phyloP scores from a whole-genome alignment of 2,329 filamentous ascomycete genomes.

The Aspergillus candidus region DNA sequence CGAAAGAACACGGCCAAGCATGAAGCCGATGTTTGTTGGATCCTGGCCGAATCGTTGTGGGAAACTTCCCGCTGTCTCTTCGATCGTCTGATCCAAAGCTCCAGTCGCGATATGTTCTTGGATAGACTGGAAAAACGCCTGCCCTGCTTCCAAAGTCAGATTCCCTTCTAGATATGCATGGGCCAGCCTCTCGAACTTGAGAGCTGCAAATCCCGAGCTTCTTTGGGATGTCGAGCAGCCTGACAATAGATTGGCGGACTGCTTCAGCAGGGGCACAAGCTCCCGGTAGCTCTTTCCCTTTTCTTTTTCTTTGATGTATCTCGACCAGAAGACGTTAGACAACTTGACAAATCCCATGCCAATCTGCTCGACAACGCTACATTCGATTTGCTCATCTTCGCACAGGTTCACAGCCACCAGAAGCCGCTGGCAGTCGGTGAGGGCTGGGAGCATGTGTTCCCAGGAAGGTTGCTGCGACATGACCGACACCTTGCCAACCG shows the following conservation, averaged over 20 bases:
- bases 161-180: slow-evolving; percentile 36
- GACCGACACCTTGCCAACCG: slow-evolving; percentile 35
- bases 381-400: slow-evolving; percentile 10
- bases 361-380: slow-evolving; percentile 15
- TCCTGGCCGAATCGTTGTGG: slow-evolving; percentile 27
- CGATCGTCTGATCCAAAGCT: slow-evolving; percentile 26
- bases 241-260: slow-evolving; percentile 36
- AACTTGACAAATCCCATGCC: slow-evolving; percentile 33
- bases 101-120: slow-evolving; percentile 36
- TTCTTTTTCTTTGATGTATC: slow-evolving; percentile 40
- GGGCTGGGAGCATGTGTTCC: slow-evolving; percentile 31
- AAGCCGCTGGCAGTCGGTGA: slow-evolving; percentile 34
- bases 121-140: slow-evolving; percentile 37
- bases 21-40: slow-evolving; percentile 29
- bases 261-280: slow-evolving; percentile 35
- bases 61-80: slow-evolving; percentile 21
- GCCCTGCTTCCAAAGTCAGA: slow-evolving; percentile 29
- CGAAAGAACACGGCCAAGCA: slow-evolving; percentile 34
- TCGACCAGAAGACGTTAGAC: slow-evolving; percentile 44
- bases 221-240: slow-evolving; percentile 30
- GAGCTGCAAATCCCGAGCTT: slow-evolving; percentile 33
- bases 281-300: slow-evolving; percentile 26
- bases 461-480: slow-evolving; percentile 33
- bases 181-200: slow-evolving; percentile 42
- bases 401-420: slow-evolving; percentile 24